A percentile compares a stretch with the other conserved stretches of the same genome.
These are phyloP conservation scores for Ceriops tagal DNA, from an alignment of 345 rosid genomes.

Conservation along the genomic window DNA sequence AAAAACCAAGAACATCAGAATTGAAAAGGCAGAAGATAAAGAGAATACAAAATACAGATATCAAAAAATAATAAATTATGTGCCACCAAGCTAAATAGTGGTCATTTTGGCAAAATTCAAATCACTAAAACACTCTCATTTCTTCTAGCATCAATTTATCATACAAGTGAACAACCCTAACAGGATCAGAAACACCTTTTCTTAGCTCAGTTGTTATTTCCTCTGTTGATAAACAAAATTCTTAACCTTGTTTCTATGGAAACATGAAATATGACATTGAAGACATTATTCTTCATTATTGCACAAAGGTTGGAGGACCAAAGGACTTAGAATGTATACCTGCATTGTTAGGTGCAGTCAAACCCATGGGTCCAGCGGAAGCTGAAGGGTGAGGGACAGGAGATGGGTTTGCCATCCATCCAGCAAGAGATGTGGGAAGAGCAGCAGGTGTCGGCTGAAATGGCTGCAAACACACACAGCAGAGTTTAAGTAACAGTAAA, in stretches of 20 bases:
- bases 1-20: not conserved
- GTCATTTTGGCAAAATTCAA: not conserved
- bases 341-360: conserved; percentile 54
- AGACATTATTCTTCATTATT: too few species aligned
- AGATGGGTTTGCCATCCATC: conserved; percentile 80
- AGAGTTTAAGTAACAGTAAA: conserved; percentile 10
- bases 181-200: too few species aligned
- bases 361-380: conserved; percentile 66
- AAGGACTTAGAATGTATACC: conserved; percentile 33
- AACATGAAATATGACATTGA: too few species aligned
- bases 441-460: conserved; percentile 66
- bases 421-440: conserved; percentile 62
- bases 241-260: too few species aligned
- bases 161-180: too few species aligned
- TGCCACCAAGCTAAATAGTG: not conserved
- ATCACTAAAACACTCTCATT: too few species aligned
- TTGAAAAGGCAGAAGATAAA: not conserved
- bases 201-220: too few species aligned
- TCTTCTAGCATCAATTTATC: too few species aligned
- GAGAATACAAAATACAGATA: not conserved
- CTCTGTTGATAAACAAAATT: too few species aligned
- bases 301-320: not conserved
- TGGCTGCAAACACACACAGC: conserved; percentile 43
- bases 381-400: conserved; percentile 65
- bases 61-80: not conserved